These are phyloP conservation scores for Quambalaria eucalypti DNA, from an alignment of 1,284 basidiomycete species.

Conservation along the genomic window DNA sequence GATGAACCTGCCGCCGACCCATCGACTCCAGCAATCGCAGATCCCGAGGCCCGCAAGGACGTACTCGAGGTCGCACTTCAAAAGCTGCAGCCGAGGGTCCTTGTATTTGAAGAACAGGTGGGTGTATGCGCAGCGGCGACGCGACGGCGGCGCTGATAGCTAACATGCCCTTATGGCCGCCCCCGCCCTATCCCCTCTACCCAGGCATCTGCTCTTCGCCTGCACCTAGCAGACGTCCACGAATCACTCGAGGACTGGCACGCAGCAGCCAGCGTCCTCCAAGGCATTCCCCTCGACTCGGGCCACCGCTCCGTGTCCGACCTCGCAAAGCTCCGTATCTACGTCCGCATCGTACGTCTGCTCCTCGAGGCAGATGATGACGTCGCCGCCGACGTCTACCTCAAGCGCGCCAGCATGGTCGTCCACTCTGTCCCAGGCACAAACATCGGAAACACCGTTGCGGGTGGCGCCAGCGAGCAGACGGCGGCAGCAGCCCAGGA, in stretches of 20 bases:
- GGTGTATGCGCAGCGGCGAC: constrained; percentile 44
- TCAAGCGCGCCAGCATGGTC: constrained; percentile 85
- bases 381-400: constrained; percentile 87
- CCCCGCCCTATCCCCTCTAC: constrained; percentile 5
- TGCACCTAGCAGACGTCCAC: constrained; percentile 77
- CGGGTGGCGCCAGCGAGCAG: background rate
- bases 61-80: constrained; percentile 65
- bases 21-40: constrained; percentile 16
- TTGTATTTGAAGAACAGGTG: constrained; percentile 91
- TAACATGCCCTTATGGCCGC: background rate
- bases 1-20: constrained; percentile 10
- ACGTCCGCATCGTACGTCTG: constrained; percentile 86
- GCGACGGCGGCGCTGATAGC: no score
- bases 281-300: constrained; percentile 82
- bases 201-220: constrained; percentile 71
- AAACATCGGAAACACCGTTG: constrained; percentile 4
- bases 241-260: constrained; percentile 86
- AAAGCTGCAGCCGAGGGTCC: constrained; percentile 64
- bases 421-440: constrained; percentile 54
- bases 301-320: constrained; percentile 69
- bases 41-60: constrained; percentile 37
- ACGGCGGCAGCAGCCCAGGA: background rate
- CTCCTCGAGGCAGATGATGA: constrained; percentile 92
- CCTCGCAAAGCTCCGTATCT: constrained; percentile 76
- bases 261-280: constrained; percentile 78